Evolutionary conservation across 139 green algal genomes (phyloP), one percentile per base, ranked within the genome.

Genomic region (Coelastrella sp.): DNA sequence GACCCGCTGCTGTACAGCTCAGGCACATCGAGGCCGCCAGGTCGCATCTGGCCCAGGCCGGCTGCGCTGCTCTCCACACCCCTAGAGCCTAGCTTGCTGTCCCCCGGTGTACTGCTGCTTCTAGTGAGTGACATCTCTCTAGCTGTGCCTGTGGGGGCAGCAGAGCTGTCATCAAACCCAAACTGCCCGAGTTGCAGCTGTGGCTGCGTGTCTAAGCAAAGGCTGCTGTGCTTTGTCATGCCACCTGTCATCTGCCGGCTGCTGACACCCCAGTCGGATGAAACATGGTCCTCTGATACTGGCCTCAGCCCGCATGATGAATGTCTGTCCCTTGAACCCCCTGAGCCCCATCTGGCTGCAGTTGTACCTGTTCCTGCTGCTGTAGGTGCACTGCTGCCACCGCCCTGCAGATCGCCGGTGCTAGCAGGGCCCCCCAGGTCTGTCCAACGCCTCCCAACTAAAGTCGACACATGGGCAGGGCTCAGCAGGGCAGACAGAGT

Each of bases 1-100:
- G 83, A 88, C 5, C 83, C 83, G 20, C 32, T 80, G 47, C 66
- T 86, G 80, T 74, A 58, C 58, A 86, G 80, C 59, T n/a, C 80
- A 61, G 5, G n/a, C 3, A 6, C 80, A 19, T 60, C n/a, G 7
- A 19, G 16, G 13, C 10, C 19, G 6, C 58, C 61, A 22, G 16
- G 54, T 11, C 54, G 14, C 23, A 19, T 66, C 14, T 7, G 23
- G 8, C 56, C 10, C 16, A 19, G 19, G 0, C n/a, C 58, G 10
- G 74, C 79, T 57, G 10, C 19, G 11, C 11, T 85, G 19, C 6
- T 11, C 58, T 73, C 13, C 8, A 19, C 13, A 14, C 5, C 17
- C 11, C 14, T 83, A 56, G 13, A 19, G n/a, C 23, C 13, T 61
- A 11, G 75, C 75, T 14, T 16, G 23, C 5, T 47, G 32, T 47